Evolutionary conservation across 2,329 filamentous ascomycete genomes (phyloP), one percentile per base, ranked within the genome.

Genomic region (Anthostomella pinea): DNA sequence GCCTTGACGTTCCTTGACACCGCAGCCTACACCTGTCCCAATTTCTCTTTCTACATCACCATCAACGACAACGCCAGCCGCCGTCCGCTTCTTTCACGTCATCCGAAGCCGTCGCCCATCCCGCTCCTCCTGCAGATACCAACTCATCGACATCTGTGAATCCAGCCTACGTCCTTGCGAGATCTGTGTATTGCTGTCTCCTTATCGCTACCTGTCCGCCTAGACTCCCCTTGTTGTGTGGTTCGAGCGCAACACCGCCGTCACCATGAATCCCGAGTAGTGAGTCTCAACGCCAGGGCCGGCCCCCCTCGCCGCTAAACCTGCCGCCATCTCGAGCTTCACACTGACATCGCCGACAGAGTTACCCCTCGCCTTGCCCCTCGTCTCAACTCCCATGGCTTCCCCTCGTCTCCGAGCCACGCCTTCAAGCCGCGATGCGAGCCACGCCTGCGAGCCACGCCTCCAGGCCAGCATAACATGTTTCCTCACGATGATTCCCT

Each of bases 241-340:
- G 19, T 8, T 44, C 38, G 35, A 51, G 45, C 48, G 45, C 45
- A 47, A 46, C 53, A 53, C 48, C 41, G 48, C 43, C 62, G 62
- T 66, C 75, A 87, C 58, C 64, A 93, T 93, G 87, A 93, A 93
- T 77, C 87, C 87, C 65, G 87, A 93, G 87, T 93, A 78, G 87
- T 93, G 82, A 64, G 85, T 81, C 58, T 49, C 43, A 49, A 51
- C 38, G 48, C 34, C 45, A 45, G 48, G 45, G 43, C 37, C 33
- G 26, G 36, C 36, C 35, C 46, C 44, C 26, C 21, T 34, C 23
- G 25, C 43, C 31, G 18, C 37, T 45, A 31, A 43, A 27, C 14
- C 18, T 11, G 7, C n/a, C n/a, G n/a, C n/a, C n/a, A n/a, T n/a
- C n/a, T n/a, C n/a, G 18, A 26, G 17, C 15, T 35, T 20, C 15